Base-by-base conservation (phyloP, 2,329 filamentous ascomycete species). In the Trichoderma endophyticum region DNA sequence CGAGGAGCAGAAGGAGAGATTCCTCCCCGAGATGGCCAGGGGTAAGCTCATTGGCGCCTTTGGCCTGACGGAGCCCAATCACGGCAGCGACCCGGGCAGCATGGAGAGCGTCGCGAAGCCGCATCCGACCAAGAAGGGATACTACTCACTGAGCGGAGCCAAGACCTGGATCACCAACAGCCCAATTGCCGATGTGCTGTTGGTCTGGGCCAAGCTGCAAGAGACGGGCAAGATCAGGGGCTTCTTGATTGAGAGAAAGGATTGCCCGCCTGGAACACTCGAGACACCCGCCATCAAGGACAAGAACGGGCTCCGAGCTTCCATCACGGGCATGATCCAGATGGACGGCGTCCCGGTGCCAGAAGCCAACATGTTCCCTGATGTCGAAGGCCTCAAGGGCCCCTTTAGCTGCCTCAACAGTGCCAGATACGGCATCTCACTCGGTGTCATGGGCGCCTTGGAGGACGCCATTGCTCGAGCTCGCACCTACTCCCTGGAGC, bases 81-180 rank as follows among this genome's bases (percentile, higher is more conserved):
- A 97, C 80, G 94, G 94, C 73, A 96, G 93, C 71, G 95, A 97
- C 79, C 94, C 94, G 6, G 94, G 94, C 15, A 93, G 92, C 43
- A 95, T 97, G 93, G 94, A 97, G 86, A 94, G 92, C 6, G 87
- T 88, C 11, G 95, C 94, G n/a, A 93, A 91, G 79, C 90, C 91
- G 63, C 94, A 97, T 79, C 93, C 94, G 6, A 91, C 89, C 8
- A 95, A 95, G 85, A 91, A 93, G 78, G 94, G 94, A 1, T 93
- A 94, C 81, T 92, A 91, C 77, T 88, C 90, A 57, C 83, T 97
- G 43, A 93, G 91, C 60, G 94, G 94, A 2, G 85, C 92, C 64
- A 97, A 97, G 86, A 97, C 95, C 0, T 97, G 94, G 94, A 97
- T 97, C 80, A 97, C 94, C 15, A 97, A 97, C 82, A 95, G 93